Conservation (phyloP, 2,329 filamentous ascomycete genomes). For the Diaporthe sp. region DNA sequence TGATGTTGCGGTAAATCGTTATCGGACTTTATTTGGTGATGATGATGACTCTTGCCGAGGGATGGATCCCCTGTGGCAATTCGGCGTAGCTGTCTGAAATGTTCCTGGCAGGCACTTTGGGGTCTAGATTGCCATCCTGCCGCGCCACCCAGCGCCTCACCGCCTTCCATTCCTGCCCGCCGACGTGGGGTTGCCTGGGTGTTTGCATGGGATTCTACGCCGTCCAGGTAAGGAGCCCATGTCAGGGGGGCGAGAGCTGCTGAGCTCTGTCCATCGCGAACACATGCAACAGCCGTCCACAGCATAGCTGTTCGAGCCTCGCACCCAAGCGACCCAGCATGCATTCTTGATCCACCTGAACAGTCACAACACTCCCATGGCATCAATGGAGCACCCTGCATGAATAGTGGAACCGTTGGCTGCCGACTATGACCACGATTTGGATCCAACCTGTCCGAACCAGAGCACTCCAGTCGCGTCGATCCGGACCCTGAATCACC, state of each 20-base stretch:
- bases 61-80: conserved; percentile 24
- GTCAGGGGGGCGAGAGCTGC: conserved; percentile 3
- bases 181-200: conserved; percentile 14
- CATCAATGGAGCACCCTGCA: conserved; percentile 5
- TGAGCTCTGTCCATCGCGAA: conserved; percentile 7
- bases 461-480: conserved; percentile 28
- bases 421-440: conserved; percentile 29
- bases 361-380: not conserved
- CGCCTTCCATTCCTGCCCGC: conserved; percentile 23
- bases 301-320: conserved; percentile 2
- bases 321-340: conserved; percentile 17
- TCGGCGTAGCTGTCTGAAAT: not conserved
- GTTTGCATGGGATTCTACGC: not conserved
- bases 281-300: not conserved
- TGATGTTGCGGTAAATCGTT: conserved; percentile 8
- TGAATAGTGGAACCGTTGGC: conserved; percentile 17
- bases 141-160: conserved; percentile 5
- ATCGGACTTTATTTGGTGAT: conserved; percentile 14
- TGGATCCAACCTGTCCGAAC: conserved; percentile 30
- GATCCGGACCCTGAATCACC: conserved; percentile 25
- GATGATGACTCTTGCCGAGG: conserved; percentile 38
- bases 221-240: not conserved
- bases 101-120: not conserved
- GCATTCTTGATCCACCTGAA: conserved; percentile 16
- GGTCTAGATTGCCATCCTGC: conserved; percentile 19